Conservation (phyloP, 1,139 yeast species). For the Magnusiomyces sp. region DNA sequence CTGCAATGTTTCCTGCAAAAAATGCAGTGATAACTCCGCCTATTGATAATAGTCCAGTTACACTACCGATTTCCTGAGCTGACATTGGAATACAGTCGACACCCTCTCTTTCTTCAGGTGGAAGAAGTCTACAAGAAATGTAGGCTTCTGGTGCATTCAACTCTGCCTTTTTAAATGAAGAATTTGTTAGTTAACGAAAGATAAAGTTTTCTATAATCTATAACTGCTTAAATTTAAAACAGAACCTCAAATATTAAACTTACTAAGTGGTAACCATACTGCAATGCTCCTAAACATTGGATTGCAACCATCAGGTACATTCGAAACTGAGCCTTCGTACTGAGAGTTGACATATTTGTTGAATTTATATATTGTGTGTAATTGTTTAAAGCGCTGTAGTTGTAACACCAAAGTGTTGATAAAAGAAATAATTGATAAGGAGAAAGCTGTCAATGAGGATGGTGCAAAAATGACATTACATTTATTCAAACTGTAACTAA, state of each 20-base stretch:
- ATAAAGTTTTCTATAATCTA: background rate
- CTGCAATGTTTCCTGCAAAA: constrained; percentile 63
- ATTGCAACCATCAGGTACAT: constrained; percentile 10
- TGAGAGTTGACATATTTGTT: too few relatives aligned
- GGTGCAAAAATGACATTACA: too few relatives aligned
- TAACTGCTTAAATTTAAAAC: background rate
- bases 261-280: constrained; percentile 76
- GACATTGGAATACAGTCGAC: constrained; percentile 53
- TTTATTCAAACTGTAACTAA: too few relatives aligned
- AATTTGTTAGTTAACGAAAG: background rate
- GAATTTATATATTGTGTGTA: too few relatives aligned
- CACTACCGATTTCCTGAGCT: constrained; percentile 61
- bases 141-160: constrained; percentile 72
- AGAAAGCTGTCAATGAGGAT: too few relatives aligned
- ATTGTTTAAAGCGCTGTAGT: too few relatives aligned
- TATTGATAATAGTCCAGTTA: constrained; percentile 75
- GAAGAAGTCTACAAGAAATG: constrained; percentile 42
- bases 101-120: constrained; percentile 22
- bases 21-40: constrained; percentile 83
- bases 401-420: too few relatives aligned
- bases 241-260: constrained; percentile 12
- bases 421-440: too few relatives aligned
- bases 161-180: constrained; percentile 42
- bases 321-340: background rate
- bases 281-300: constrained; percentile 67